phyloP scores from a whole-genome alignment of 2,329 filamentous ascomycete genomes.

The Magnaporthales sp. region DNA sequence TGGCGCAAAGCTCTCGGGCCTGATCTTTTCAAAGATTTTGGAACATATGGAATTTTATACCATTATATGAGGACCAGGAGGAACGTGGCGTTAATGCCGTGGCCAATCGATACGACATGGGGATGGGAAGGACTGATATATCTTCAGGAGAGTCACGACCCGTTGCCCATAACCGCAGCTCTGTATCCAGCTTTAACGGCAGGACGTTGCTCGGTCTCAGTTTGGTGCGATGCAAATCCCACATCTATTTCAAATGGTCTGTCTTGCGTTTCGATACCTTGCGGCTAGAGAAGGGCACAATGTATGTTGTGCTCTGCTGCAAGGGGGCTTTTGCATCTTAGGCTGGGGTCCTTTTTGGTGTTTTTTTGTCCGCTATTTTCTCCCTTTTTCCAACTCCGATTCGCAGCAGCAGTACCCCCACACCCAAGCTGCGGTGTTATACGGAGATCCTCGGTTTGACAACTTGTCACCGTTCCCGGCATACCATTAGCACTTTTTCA shows the following conservation, averaged over 20 bases:
- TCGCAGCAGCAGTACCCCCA: not conserved
- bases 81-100: not conserved
- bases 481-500: not conserved
- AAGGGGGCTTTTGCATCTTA: not conserved
- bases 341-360: not conserved
- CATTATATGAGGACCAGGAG: not conserved
- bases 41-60: not conserved
- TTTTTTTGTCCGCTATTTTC: not conserved
- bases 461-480: not conserved
- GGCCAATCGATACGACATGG: constrained; percentile 1
- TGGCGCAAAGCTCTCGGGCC: not conserved
- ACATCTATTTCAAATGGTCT: not conserved
- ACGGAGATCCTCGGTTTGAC: not conserved
- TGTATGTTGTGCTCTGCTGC: not conserved
- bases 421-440: not conserved
- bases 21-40: not conserved
- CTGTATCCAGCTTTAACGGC: not conserved
- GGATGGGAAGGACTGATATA: constrained; percentile 6
- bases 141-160: constrained; percentile 8
- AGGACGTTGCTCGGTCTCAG: not conserved
- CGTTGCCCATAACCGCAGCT: not conserved
- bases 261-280: not conserved
- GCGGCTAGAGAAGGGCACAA: not conserved
- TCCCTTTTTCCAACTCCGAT: not conserved
- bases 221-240: not conserved